Percentiles rank a stretch among this genome's conserved stretches.
phyloP scores from a whole-genome alignment of 495 filamentous ascomycete genomes.

The Penicillium parvum region DNA sequence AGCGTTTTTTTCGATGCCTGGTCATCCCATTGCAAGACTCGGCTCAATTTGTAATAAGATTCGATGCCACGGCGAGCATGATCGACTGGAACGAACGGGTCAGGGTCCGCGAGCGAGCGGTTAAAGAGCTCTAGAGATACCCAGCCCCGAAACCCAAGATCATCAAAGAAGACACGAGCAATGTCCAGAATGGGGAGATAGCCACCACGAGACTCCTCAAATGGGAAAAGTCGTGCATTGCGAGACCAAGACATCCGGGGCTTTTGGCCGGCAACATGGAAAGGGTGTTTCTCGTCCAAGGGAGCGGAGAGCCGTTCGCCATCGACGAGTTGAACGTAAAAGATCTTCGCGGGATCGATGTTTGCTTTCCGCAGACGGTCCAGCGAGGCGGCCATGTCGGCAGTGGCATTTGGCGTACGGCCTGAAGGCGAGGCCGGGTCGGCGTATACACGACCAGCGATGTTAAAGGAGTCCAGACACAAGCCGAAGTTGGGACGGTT shows the following conservation, averaged over 20 bases:
- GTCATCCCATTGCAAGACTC: slow-evolving; percentile 27
- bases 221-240: slow-evolving; percentile 72
- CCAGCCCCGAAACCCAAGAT: slow-evolving; percentile 68
- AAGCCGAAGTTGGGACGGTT: slow-evolving; percentile 71
- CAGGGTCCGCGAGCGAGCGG: slow-evolving; percentile 54
- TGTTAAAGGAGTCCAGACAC: slow-evolving; percentile 80
- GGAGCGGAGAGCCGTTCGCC: slow-evolving; percentile 60
- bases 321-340: slow-evolving; percentile 77
- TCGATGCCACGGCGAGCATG: slow-evolving; percentile 61
- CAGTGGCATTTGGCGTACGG: slow-evolving; percentile 52
- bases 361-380: slow-evolving; percentile 45
- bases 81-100: slow-evolving; percentile 50
- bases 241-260: slow-evolving; percentile 76
- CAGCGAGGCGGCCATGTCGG: slow-evolving; percentile 54
- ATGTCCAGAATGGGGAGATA: slow-evolving; percentile 66
- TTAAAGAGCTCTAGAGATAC: slow-evolving; percentile 79
- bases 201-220: slow-evolving; percentile 63
- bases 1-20: slow-evolving; percentile 4
- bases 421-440: slow-evolving; percentile 58
- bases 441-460: slow-evolving; percentile 68
- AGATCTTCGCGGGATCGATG: slow-evolving; percentile 65
- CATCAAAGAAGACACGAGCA: slow-evolving; percentile 56
- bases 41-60: slow-evolving; percentile 56
- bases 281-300: slow-evolving; percentile 58
- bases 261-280: slow-evolving; percentile 58